phyloP scores from a whole-genome alignment of 75 land plant genomes.

The Pseudotsuga menziesii region DNA sequence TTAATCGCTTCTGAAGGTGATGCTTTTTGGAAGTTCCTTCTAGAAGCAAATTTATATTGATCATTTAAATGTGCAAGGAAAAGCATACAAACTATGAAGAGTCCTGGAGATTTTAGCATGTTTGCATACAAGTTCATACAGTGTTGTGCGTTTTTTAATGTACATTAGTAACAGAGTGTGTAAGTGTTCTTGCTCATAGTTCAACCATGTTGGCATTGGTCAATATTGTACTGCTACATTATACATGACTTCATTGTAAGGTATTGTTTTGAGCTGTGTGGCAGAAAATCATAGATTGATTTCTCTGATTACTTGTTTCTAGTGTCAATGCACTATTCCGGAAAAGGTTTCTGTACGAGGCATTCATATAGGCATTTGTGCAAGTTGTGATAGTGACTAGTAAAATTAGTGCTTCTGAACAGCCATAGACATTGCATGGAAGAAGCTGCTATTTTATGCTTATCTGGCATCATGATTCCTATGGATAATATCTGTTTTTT shows the following conservation, averaged over 20 bases:
- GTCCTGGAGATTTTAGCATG: not conserved
- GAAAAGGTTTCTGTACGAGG: not conserved
- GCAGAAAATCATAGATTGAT: not conserved
- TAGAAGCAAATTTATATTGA: slow-evolving; percentile 4
- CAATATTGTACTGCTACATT: slow-evolving; percentile 2
- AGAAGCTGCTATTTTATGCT: not conserved
- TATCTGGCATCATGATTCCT: not conserved
- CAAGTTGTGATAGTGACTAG: not conserved
- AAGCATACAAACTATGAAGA: not conserved
- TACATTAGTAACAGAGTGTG: slow-evolving; percentile 9
- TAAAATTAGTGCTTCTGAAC: not conserved
- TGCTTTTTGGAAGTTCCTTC: not conserved
- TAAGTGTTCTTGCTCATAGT: not conserved
- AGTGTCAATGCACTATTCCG: not conserved
- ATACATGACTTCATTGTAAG: not conserved
- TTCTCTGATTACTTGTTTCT: not conserved
- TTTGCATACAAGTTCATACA: not conserved
- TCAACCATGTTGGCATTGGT: not conserved
- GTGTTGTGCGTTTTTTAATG: slow-evolving; percentile 4
- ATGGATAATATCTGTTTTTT: not conserved
- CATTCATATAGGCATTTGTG: slow-evolving; percentile 3
- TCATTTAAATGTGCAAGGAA: slow-evolving; percentile 1
- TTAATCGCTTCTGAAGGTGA: slow-evolving; percentile 5
- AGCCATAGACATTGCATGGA: not conserved
- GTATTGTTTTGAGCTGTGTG: not conserved